A percentile compares a stretch with the other conserved stretches of the same genome.
phyloP scores from a whole-genome alignment of 225 moss, liverwort and hornwort species.

The Ulota crispa region DNA sequence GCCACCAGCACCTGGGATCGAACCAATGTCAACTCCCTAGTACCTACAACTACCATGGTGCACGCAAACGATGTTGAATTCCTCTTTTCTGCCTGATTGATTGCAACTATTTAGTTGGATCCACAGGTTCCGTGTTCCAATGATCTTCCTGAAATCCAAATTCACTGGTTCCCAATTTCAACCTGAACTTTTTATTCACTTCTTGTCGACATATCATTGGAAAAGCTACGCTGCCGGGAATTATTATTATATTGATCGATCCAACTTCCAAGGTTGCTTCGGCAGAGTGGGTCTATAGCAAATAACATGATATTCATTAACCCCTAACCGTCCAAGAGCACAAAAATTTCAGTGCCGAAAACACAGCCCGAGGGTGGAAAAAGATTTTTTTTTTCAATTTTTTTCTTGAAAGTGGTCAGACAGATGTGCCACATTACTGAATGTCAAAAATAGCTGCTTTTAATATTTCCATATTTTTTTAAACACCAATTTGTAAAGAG shows the following conservation, averaged over 20 bases:
- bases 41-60: neutral
- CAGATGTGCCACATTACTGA: too few species aligned
- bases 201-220: neutral
- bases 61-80: neutral
- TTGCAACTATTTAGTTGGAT: neutral
- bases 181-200: neutral
- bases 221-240: neutral
- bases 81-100: too few species aligned
- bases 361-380: too few species aligned
- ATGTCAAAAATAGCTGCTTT: too few species aligned
- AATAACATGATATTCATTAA: too few species aligned
- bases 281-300: neutral
- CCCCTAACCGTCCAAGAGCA: too few species aligned
- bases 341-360: too few species aligned
- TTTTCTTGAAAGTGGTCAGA: too few species aligned
- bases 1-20: neutral
- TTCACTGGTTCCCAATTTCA: neutral
- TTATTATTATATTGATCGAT: neutral
- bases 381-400: too few species aligned
- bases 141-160: neutral
- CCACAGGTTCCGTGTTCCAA: neutral
- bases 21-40: neutral
- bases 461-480: too few species aligned
- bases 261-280: constrained; percentile 2
- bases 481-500: too few species aligned